Evolutionary conservation across 176 grass and related monocot species (phyloP).

Genomic region (Coix lacrymajobi): DNA sequence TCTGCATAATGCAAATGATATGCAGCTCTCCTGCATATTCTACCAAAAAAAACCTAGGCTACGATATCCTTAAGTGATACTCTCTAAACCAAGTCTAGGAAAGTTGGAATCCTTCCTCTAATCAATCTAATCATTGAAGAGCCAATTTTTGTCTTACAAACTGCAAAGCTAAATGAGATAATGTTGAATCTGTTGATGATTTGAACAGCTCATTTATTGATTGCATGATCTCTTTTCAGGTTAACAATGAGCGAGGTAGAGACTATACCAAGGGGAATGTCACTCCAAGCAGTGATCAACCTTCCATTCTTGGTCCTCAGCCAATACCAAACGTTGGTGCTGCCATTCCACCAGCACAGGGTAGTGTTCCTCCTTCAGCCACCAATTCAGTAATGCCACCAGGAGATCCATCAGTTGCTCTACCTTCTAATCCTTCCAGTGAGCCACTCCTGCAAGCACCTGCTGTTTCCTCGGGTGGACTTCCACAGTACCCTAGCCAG

Average conservation of each 20-base stretch:
- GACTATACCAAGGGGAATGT: constrained; percentile 60
- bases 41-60: neutral
- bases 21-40: neutral
- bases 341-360: neutral
- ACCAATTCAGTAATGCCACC: constrained; percentile 25
- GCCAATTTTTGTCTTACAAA: neutral
- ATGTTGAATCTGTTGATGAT: neutral
- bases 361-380: constrained; percentile 16
- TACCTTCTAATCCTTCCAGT: constrained; percentile 27
- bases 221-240: constrained; percentile 36
- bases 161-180: neutral
- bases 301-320: constrained; percentile 76
- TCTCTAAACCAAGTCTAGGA: neutral
- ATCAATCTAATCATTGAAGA: neutral
- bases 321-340: constrained; percentile 22
- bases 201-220: neutral
- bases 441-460: constrained; percentile 25
- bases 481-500: constrained; percentile 22
- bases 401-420: constrained; percentile 16
- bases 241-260: constrained; percentile 78
- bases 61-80: neutral
- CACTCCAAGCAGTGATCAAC: constrained; percentile 43
- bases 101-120: neutral
- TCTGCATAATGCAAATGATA: neutral
- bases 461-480: constrained; percentile 11